Conservation (phyloP, 306 rosid species). For the Dalbergia cochinchinensis region DNA sequence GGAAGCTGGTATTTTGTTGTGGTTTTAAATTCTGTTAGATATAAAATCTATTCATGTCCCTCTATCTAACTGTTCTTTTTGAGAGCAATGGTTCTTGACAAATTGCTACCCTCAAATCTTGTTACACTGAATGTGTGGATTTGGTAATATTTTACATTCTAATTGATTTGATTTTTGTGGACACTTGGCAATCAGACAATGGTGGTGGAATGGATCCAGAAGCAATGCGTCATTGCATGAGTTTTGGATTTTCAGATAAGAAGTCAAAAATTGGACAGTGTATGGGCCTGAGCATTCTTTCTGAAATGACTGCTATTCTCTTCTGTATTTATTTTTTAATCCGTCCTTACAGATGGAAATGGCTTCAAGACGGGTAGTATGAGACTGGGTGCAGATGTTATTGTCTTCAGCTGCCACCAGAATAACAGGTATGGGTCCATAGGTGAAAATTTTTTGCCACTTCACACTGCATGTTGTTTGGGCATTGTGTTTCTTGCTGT, state of each 20-base stretch:
- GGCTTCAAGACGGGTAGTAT: conserved; percentile 91
- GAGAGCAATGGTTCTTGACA: no score
- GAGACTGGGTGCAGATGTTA: conserved; percentile 89
- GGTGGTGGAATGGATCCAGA: conserved; percentile 88
- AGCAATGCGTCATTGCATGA: conserved; percentile 78
- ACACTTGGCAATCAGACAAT: conserved; percentile 59
- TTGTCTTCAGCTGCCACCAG: conserved; percentile 71
- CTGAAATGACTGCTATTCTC: conserved; percentile 21
- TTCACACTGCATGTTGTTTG: neutral
- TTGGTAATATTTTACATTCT: neutral
- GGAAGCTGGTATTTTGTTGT: conserved; percentile 15
- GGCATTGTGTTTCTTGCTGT: neutral
- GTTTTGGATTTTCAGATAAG: conserved; percentile 85
- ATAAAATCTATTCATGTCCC: no score
- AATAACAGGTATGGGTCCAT: conserved; percentile 57
- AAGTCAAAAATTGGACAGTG: conserved; percentile 79
- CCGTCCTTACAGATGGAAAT: conserved; percentile 84
- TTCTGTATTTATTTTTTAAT: conserved; percentile 49
- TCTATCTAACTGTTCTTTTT: no score
- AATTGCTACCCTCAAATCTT: conserved; percentile 18
- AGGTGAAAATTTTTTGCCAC: conserved; percentile 1
- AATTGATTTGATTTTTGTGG: conserved; percentile 28
- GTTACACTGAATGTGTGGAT: neutral
- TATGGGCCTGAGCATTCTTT: conserved; percentile 48
- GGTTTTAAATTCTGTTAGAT: conserved; percentile 29